Percentiles rank a stretch among this genome's conserved stretches.
These are phyloP conservation scores for Blepharisma stoltei DNA, from an alignment of 73 alveolate species.

Conservation along the genomic window DNA sequence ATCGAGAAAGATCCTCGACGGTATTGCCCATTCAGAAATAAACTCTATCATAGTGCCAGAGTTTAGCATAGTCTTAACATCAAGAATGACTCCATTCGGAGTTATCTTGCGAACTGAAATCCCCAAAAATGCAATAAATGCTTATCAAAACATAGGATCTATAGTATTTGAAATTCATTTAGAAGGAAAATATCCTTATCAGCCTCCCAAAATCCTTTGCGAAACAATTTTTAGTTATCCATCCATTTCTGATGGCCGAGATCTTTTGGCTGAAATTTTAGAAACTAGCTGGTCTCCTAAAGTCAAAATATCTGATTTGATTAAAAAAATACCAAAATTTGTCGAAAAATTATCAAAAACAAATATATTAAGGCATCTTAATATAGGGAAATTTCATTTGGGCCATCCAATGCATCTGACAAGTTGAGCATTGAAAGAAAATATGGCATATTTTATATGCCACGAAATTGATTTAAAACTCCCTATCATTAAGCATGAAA, in stretches of 20 bases:
- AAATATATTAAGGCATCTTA: not conserved
- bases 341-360: too few species aligned
- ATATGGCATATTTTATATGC: not conserved
- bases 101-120: not conserved
- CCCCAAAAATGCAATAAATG: not conserved
- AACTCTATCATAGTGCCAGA: too few species aligned
- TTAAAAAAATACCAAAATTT: slow-evolving; percentile 9
- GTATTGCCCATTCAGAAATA: too few species aligned
- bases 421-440: not conserved
- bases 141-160: slow-evolving; percentile 5
- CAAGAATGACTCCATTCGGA: slow-evolving; percentile 22
- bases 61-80: too few species aligned
- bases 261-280: not conserved
- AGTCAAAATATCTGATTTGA: not conserved
- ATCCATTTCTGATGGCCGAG: slow-evolving; percentile 33
- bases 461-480: not conserved
- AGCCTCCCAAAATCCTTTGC: slow-evolving; percentile 14
- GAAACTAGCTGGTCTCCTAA: slow-evolving; percentile 13
- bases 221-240: slow-evolving; percentile 4
- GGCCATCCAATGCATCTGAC: not conserved
- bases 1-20: too few species aligned
- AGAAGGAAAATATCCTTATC: slow-evolving; percentile 30
- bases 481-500: not conserved
- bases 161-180: slow-evolving; percentile 17
- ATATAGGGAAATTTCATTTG: slow-evolving; percentile 31